Conservation (phyloP, 768 basidiomycete species). For the Mycena galericulata region DNA sequence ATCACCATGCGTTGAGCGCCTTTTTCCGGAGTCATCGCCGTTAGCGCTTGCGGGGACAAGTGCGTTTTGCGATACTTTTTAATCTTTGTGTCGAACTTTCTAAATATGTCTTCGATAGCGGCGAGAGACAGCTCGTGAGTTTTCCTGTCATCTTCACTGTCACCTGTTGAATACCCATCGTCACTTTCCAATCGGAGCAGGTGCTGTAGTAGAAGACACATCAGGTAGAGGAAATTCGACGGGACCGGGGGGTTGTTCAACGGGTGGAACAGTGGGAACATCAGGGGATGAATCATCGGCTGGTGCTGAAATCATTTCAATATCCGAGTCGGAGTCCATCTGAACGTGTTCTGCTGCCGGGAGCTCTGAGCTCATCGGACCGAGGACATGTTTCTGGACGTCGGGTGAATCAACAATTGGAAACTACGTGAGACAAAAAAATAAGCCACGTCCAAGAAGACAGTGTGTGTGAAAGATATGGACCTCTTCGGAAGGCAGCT, state of each 20-base stretch:
- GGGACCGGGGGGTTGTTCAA: neutral
- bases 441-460: neutral
- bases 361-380: neutral
- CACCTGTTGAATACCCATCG: slow-evolving; percentile 5
- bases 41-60: slow-evolving; percentile 3
- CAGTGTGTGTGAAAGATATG: slow-evolving; percentile 6
- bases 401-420: neutral
- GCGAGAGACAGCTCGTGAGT: slow-evolving; percentile 12
- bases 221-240: neutral
- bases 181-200: neutral
- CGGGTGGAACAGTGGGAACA: neutral
- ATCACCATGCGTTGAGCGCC: slow-evolving; percentile 15
- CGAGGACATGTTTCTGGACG: neutral
- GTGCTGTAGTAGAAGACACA: neutral
- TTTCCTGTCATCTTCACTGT: slow-evolving; percentile 12
- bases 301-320: slow-evolving; percentile 12
- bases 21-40: slow-evolving; percentile 18
- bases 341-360: slow-evolving; percentile 1
- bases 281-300: slow-evolving; percentile 1
- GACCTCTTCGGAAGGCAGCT: neutral
- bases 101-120: slow-evolving; percentile 5
- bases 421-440: neutral
- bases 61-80: slow-evolving; percentile 18
- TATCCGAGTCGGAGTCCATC: slow-evolving; percentile 15
- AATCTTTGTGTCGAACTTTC: slow-evolving; percentile 5